A percentile compares a stretch with the other conserved stretches of the same genome.
Evolutionary conservation across 192 early-diverging fungal genomes (phyloP).

Genomic region (Backusella westeae): DNA sequence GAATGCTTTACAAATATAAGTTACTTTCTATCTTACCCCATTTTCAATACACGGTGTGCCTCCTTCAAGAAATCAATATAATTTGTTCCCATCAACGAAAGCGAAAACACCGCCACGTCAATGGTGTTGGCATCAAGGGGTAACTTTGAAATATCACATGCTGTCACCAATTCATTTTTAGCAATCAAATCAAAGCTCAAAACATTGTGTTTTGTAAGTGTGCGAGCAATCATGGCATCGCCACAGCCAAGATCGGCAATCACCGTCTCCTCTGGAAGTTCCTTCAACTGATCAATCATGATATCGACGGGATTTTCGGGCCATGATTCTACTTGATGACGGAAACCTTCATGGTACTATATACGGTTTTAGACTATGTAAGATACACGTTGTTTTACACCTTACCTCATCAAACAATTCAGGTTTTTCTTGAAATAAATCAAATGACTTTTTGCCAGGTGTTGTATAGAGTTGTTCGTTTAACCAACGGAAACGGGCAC

Average conservation of each 20-base stretch:
- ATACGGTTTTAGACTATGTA: too few relatives aligned
- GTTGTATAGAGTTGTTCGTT: constrained; percentile 96
- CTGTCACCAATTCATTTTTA: constrained; percentile 73
- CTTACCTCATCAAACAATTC: constrained; percentile 84
- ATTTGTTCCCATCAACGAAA: constrained; percentile 97
- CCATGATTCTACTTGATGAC: constrained; percentile 88
- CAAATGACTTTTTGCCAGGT: constrained; percentile 66
- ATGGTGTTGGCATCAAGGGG: constrained; percentile 65
- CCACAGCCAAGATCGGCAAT: constrained; percentile 97
- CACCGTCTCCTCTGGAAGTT: constrained; percentile 49
- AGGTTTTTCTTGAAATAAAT: constrained; percentile 79
- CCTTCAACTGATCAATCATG: constrained; percentile 65
- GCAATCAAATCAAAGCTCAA: constrained; percentile 90
- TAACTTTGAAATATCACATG: constrained; percentile 90
- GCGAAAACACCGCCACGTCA: constrained; percentile 88
- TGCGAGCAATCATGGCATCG: constrained; percentile 82
- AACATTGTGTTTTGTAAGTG: constrained; percentile 61
- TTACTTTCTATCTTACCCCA: constrained; percentile 44
- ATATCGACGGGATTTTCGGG: constrained; percentile 91
- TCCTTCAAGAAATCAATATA: constrained; percentile 89
- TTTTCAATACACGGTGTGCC: constrained; percentile 82
- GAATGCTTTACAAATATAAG: background rate
- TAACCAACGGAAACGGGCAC: constrained; percentile 83
- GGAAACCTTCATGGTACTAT: constrained; percentile 92
- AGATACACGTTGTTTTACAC: too few relatives aligned